A percentile compares a stretch with the other conserved stretches of the same genome.
Evolutionary conservation across 2,329 filamentous ascomycete species (phyloP).

Genomic region (Penicillium sp.): DNA sequence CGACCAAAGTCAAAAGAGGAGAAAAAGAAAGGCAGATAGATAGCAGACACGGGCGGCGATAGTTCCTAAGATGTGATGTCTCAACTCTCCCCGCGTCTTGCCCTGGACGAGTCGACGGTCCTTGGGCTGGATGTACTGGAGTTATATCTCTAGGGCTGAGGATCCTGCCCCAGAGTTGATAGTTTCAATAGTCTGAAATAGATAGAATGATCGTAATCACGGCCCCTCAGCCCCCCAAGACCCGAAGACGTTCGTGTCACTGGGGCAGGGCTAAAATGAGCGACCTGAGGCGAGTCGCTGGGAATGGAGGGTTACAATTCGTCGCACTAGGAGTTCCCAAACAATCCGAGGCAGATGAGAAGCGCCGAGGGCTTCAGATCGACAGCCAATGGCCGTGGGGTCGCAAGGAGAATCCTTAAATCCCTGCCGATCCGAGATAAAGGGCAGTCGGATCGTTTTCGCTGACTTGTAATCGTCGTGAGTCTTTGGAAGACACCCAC

Average conservation of each 20-base stretch:
- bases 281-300: constrained; percentile 10
- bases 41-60: background rate
- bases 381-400: constrained; percentile 19
- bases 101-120: constrained; percentile 9
- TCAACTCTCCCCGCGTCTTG: constrained; percentile 24
- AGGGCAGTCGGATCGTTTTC: background rate
- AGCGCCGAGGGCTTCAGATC: constrained; percentile 33
- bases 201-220: background rate
- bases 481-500: background rate
- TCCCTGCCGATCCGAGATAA: constrained; percentile 20
- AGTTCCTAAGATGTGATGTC: constrained; percentile 20
- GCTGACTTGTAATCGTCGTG: background rate
- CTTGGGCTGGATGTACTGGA: constrained; percentile 13
- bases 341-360: constrained; percentile 27
- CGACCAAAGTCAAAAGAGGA: constrained; percentile 2
- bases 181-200: background rate
- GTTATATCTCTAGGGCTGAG: constrained; percentile 1
- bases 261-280: constrained; percentile 12
- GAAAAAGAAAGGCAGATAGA: background rate
- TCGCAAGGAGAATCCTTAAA: constrained; percentile 23
- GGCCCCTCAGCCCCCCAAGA: constrained; percentile 16
- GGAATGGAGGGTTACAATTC: constrained; percentile 22
- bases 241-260: constrained; percentile 18
- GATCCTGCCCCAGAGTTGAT: background rate
- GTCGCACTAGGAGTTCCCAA: constrained; percentile 17